Evolutionary conservation across 2,329 filamentous ascomycete genomes (phyloP).

Genomic region (Sclerotiophoma versabilis): DNA sequence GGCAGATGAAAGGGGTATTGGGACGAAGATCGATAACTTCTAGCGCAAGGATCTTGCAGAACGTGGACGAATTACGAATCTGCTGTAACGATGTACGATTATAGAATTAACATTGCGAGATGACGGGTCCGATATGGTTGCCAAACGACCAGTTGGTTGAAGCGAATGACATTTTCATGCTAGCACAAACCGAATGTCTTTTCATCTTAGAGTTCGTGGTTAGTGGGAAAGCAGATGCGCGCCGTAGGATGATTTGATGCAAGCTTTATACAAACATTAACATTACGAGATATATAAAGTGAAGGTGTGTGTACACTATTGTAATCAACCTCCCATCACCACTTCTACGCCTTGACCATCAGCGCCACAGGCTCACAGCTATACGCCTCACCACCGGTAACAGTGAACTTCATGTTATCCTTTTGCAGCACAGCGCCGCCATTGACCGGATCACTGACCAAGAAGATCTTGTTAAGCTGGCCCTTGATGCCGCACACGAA

Average conservation of each 20-base stretch:
- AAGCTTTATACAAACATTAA: constrained; percentile 2
- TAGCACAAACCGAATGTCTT: background rate
- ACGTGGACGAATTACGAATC: no score
- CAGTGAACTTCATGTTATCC: constrained; percentile 13
- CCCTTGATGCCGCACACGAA: constrained; percentile 16
- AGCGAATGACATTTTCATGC: background rate
- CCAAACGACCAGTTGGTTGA: background rate
- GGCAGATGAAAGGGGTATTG: constrained; percentile 63
- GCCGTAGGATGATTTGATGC: no score
- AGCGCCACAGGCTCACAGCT: constrained; percentile 15
- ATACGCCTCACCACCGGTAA: constrained; percentile 14
- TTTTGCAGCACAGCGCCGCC: constrained; percentile 6
- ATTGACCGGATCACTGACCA: constrained; percentile 2
- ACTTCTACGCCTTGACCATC: constrained; percentile 4
- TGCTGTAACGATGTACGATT: background rate
- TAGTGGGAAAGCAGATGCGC: no score
- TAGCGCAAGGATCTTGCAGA: constrained; percentile 20
- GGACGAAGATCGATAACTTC: constrained; percentile 61
- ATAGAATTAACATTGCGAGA: background rate
- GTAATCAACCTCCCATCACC: background rate
- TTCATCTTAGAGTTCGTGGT: no score
- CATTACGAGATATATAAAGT: constrained; percentile 5
- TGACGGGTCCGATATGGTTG: no score
- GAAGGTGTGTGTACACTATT: constrained; percentile 1
- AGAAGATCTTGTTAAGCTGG: constrained; percentile 15